Conservation (phyloP, 2,329 filamentous ascomycete genomes). For the Hypoxylon sp. region DNA sequence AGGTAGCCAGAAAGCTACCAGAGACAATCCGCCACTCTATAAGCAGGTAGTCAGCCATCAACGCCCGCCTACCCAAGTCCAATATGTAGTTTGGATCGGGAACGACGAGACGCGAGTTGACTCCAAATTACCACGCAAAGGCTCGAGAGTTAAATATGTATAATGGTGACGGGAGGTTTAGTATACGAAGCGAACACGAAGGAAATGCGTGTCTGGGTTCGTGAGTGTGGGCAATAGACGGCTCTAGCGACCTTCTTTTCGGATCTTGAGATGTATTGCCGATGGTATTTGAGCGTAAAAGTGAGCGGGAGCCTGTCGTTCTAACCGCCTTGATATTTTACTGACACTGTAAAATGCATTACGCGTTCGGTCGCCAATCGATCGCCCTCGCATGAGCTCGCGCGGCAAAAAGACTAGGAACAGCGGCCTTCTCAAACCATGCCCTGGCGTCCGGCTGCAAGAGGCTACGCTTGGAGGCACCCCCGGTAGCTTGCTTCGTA, state of each 20-base stretch:
- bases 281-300: slow-evolving; percentile 7
- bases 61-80: slow-evolving; percentile 25
- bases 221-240: slow-evolving; percentile 15
- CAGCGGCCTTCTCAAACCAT: slow-evolving; percentile 38
- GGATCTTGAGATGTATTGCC: not conserved
- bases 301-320: not conserved
- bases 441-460: slow-evolving; percentile 43
- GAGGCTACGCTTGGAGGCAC: slow-evolving; percentile 44
- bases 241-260: slow-evolving; percentile 1
- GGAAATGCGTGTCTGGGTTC: slow-evolving; percentile 44
- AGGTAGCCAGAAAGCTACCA: slow-evolving; percentile 44
- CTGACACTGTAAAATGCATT: slow-evolving; percentile 11
- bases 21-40: slow-evolving; percentile 39
- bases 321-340: not conserved
- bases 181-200: slow-evolving; percentile 49
- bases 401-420: slow-evolving; percentile 44
- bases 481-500: slow-evolving; percentile 20
- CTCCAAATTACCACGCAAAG: slow-evolving; percentile 39
- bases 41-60: slow-evolving; percentile 27
- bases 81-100: slow-evolving; percentile 38
- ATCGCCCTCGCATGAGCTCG: slow-evolving; percentile 47
- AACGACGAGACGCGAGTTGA: slow-evolving; percentile 12
- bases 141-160: slow-evolving; percentile 45
- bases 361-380: slow-evolving; percentile 29
- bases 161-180: slow-evolving; percentile 39